Base-by-base conservation (phyloP, 345 rosid genomes). In the Salix exigua region DNA sequence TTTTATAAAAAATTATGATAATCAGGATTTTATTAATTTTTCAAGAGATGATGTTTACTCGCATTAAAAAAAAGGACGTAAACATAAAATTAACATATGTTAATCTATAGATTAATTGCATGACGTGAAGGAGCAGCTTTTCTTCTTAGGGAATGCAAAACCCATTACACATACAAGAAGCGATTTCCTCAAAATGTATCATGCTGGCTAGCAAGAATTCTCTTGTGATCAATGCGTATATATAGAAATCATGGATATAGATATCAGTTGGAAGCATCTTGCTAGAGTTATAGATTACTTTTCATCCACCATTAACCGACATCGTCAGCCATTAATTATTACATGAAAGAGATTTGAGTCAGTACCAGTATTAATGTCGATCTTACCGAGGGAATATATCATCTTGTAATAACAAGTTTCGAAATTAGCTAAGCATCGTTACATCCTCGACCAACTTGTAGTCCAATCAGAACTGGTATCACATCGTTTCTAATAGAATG, bases 1-100 rank as follows among this genome's bases (percentile, higher is more conserved):
- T 0, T 1, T 33, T 31, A 0, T 31, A 31, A 31, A 0, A 31
- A 1, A 0, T 4, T 33, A 0, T 33, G 0, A 33, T 1, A 33
- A 33, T 5, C 2, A 0, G 0, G 35, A 33, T 33, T 33, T 33
- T 33, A 33, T 1, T 33, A 4, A 5, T 33, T 33, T 33, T 33
- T 33, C 0, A 0, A 33, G 1, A 33, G 0, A 33, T 33, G 0
- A 0, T 0, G 33, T 33, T 33, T 33, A 4, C 35, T 33, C 35
- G 6, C 6, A 33, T 33, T 33, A 33, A 4, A 33, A 33, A 33
- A 4, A 5, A 51, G 58, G 10, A 51, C 2, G 46, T 2, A 4
- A 42, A 42, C 1, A 13, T 42, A 42, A 42, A 12, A 42, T 42
- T 2, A 11, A 2, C 46, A 11, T 42, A 4, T 42, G 46, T 42